A percentile compares a stretch with the other conserved stretches of the same genome.
Conservation (phyloP, 2,329 filamentous ascomycete genomes). For the Sporothrix schenckii region DNA sequence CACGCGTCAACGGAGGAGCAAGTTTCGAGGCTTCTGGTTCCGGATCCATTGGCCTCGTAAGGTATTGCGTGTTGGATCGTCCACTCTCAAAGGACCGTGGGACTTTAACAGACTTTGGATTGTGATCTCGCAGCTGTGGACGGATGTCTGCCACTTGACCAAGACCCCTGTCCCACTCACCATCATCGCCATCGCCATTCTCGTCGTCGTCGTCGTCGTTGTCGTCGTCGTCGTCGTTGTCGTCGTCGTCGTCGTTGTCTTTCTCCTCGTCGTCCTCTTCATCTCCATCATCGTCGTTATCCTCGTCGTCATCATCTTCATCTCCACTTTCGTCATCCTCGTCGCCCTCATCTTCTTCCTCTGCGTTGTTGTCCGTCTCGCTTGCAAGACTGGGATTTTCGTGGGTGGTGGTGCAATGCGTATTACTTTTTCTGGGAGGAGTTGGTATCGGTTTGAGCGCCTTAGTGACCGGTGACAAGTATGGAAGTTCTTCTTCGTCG, state of each 20-base stretch:
- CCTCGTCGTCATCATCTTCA: neutral
- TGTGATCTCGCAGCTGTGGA: neutral
- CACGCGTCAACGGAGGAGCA: neutral
- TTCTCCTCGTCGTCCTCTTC: neutral
- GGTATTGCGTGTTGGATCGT: neutral
- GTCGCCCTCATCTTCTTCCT: neutral
- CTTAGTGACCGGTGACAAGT: neutral
- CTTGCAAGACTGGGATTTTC: neutral
- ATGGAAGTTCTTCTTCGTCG: neutral
- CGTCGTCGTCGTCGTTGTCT: neutral
- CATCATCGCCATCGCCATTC: neutral
- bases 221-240: neutral
- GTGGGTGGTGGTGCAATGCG: constrained; percentile 19
- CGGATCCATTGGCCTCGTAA: neutral
- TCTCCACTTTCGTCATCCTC: neutral
- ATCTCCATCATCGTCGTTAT: neutral
- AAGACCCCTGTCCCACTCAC: too few species aligned
- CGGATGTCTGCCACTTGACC: neutral
- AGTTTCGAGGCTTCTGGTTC: neutral
- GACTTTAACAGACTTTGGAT: neutral
- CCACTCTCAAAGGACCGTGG: neutral
- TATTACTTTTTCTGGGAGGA: neutral
- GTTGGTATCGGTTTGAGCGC: neutral
- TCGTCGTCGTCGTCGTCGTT: neutral
- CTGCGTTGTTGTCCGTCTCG: neutral